These are phyloP conservation scores for Zymoseptoria passerinii DNA, from an alignment of 2,329 filamentous ascomycete genomes.

Conservation along the genomic window DNA sequence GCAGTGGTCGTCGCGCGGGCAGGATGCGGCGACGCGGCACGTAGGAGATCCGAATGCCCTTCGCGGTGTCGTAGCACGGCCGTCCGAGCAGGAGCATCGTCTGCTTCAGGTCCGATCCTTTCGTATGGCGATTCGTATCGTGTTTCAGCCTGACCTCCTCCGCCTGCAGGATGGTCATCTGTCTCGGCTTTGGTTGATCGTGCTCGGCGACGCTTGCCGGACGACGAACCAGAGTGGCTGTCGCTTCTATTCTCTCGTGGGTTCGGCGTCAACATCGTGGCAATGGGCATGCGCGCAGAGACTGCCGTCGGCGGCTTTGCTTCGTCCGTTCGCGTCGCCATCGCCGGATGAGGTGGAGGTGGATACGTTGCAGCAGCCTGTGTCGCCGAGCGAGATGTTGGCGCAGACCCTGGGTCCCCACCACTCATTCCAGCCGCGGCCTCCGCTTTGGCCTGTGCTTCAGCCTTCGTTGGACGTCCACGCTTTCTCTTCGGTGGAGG, in stretches of 20 bases:
- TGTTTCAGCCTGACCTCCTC: conserved; percentile 2
- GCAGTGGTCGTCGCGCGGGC: not conserved
- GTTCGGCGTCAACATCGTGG: conserved; percentile 27
- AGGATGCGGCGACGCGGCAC: conserved; percentile 3
- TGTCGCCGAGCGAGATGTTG: conserved; percentile 13
- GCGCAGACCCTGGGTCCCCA: conserved; percentile 33
- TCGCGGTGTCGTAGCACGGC: conserved; percentile 23
- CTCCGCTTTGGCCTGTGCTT: conserved; percentile 37
- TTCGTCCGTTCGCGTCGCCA: conserved; percentile 10
- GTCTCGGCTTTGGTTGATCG: conserved; percentile 19
- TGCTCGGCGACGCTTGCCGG: conserved; percentile 25
- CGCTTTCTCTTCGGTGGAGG: conserved; percentile 37
- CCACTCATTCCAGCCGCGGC: conserved; percentile 22
- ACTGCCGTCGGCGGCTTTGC: conserved; percentile 14
- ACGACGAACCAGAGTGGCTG: conserved; percentile 24
- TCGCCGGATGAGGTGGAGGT: not conserved
- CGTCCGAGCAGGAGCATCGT: conserved; percentile 22
- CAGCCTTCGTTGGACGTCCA: conserved; percentile 41
- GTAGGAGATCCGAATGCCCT: conserved; percentile 7
- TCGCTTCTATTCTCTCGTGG: conserved; percentile 19
- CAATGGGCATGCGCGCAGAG: conserved; percentile 27
- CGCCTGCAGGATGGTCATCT: conserved; percentile 9
- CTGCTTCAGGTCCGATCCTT: conserved; percentile 7
- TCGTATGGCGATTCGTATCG: conserved; percentile 24
- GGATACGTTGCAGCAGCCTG: conserved; percentile 6